Evolutionary conservation across 805 yeast genomes (phyloP), one percentile per base, ranked within the genome.

Genomic region (Kregervanrija fluxuum): DNA sequence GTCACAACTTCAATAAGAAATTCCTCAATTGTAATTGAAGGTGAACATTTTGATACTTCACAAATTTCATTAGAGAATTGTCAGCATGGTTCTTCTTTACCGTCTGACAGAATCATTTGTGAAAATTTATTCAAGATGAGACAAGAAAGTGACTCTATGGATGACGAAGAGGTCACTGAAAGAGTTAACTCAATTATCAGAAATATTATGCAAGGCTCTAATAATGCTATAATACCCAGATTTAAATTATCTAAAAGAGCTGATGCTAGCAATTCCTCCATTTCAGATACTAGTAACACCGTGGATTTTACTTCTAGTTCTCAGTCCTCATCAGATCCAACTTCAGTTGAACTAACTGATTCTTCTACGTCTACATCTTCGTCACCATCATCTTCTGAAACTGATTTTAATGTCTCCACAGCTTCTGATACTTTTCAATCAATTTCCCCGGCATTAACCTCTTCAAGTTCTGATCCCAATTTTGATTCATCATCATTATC

Each of bases 151-250:
- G 28, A 22, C 8, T 22, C 28, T 6, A 22, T 22, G 28, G 28
- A 22, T 22, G 28, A 22, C 28, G 28, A 22, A 5, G 28, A 22
- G 6, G 28, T 22, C 6, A 22, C 28, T 22, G 28, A 22, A 22
- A 22, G 28, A 22, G 53, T 56, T 16, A 46, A 49, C 33, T 41
- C 51, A 16, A 58, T 58, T 35, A 50, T 57, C 11, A 43, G 53
- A 22, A 54, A 56, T 35, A 56, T 59, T 16, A 56, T 41, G 43
- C 37, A 48, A 35, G 46, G 49, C 8, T 55, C 61, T 16, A 53
- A 56, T 42, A 45, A 55, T 44, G 62, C 58, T 4, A 56, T 57
- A 12, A 50, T 54, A n/a, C 62, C 64, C 8, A 49, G 64, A 40
- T 59, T 59, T 39, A 51, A 52, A 35, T 33, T 59, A 3, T 44